Conservation (phyloP, 202 grass and related monocot genomes). For the Brachypodium distachyon region DNA sequence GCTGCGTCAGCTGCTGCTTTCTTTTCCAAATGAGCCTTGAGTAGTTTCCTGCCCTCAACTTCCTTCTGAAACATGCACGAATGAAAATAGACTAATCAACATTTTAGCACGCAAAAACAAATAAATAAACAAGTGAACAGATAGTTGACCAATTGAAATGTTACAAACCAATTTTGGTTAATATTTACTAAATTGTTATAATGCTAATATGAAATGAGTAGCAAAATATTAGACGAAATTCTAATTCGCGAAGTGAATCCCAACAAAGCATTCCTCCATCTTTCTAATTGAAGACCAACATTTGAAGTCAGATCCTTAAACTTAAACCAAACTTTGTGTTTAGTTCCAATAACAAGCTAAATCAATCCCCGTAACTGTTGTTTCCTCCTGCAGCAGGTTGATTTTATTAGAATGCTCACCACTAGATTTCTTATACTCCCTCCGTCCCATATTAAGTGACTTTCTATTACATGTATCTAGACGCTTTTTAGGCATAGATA, state of each 20-base stretch:
- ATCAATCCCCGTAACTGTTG: background rate
- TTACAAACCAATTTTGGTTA: conserved; percentile 4
- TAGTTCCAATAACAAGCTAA: background rate
- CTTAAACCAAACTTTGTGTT: background rate
- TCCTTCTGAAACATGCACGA: conserved; percentile 48
- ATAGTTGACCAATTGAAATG: background rate
- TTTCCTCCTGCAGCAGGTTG: background rate
- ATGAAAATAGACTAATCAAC: conserved; percentile 26
- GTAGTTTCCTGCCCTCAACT: conserved; percentile 49
- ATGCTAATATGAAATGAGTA: background rate
- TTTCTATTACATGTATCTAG: too few species aligned
- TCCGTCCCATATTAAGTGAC: too few species aligned
- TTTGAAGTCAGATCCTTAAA: background rate
- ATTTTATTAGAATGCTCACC: background rate
- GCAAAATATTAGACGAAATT: background rate
- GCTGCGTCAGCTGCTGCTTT: conserved; percentile 39
- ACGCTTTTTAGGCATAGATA: too few species aligned
- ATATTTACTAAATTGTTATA: background rate
- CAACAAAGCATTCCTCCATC: background rate
- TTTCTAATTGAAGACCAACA: background rate
- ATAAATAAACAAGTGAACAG: conserved; percentile 1
- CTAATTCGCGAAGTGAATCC: background rate
- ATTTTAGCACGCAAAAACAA: conserved; percentile 16
- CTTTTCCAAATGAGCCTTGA: conserved; percentile 49
- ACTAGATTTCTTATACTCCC: background rate